Evolutionary conservation across 2,329 filamentous ascomycete genomes (phyloP).

Genomic region (Fusarium pininemorale): DNA sequence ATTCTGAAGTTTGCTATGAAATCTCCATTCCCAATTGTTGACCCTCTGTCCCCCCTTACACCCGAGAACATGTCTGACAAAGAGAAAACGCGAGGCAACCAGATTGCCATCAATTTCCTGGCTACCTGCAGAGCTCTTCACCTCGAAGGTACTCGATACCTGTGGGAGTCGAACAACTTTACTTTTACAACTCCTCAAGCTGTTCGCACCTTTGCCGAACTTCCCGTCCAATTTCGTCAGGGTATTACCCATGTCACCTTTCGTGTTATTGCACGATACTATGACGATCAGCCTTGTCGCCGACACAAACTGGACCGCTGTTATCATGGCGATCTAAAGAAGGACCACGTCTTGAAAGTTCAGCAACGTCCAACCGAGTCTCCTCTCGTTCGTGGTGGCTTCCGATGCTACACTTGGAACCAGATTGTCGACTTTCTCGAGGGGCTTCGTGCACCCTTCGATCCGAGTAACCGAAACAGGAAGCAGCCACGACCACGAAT

Average conservation of each 20-base stretch:
- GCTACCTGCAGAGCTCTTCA: slow-evolving; percentile 61
- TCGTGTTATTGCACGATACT: slow-evolving; percentile 64
- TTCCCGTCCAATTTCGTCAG: slow-evolving; percentile 54
- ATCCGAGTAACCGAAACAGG: slow-evolving; percentile 51
- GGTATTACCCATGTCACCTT: slow-evolving; percentile 58
- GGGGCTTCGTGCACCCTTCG: slow-evolving; percentile 61
- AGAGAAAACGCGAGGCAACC: slow-evolving; percentile 56
- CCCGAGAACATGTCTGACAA: slow-evolving; percentile 54
- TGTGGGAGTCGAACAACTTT: slow-evolving; percentile 64
- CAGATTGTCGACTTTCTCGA: slow-evolving; percentile 63
- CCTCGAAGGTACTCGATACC: slow-evolving; percentile 57
- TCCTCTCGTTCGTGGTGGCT: slow-evolving; percentile 59
- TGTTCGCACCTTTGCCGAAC: slow-evolving; percentile 59
- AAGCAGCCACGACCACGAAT: slow-evolving; percentile 53
- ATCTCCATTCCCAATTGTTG: slow-evolving; percentile 60
- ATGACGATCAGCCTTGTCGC: slow-evolving; percentile 57
- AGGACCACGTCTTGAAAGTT: slow-evolving; percentile 53
- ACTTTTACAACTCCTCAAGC: slow-evolving; percentile 63
- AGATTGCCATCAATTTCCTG: slow-evolving; percentile 63
- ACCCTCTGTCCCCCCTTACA: slow-evolving; percentile 59
- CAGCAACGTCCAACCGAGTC: slow-evolving; percentile 55
- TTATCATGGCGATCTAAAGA: slow-evolving; percentile 56
- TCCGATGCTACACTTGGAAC: slow-evolving; percentile 64
- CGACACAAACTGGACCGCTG: slow-evolving; percentile 53
- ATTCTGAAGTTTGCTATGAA: slow-evolving; percentile 63